Evolutionary conservation across 192 early-diverging fungal species (phyloP), one percentile per base, ranked within the genome.

Genomic region (Geranomyces variabilis): DNA sequence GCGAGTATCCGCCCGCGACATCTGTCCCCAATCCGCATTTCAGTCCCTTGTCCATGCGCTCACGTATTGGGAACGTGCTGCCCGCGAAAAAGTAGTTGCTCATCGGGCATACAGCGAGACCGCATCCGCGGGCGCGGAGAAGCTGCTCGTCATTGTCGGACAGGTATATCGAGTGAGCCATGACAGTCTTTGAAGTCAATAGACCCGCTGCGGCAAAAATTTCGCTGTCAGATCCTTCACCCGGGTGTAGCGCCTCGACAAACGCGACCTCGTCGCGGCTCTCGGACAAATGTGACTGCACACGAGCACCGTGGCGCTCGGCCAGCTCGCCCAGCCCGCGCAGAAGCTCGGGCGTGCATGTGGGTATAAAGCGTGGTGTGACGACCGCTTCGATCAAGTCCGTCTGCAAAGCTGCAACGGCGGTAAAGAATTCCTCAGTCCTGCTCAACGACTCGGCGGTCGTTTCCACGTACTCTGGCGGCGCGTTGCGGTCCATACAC

Each of bases 301-400:
- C n/a, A n/a, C n/a, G n/a, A n/a, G n/a, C n/a, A n/a, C 78, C 61
- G 30, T 95, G 63, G 65, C 94, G 81, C 62, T 86, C 80, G 41
- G 92, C 83, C 45, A 98, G 90, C 73, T 95, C 86, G 46, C 90
- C 85, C 14, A 93, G 76, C 24, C 96, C 96, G 31, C 88, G 90
- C 82, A 98, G 79, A 15, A 96, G 83, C 47, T 83, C 74, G 10
- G 77, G 75, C 1, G 93, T 84, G 80, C 94, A 96, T 6, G 90
- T 80, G 53, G 92, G 90, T n/a, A 88, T 94, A 76, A 98, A 98
- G 49, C 96, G 88, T n/a, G 96, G 96, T 13, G 96, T 98, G 59
- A 98, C 76, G 46, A 94, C 90, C 26, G 96, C 94, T 69, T 77
- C n/a, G 0, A 82, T 76, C 47, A 70, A 46, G 21, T 75, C 66